Evolutionary conservation across 2,329 filamentous ascomycete species (phyloP).

Genomic region (Pochonia chlamydosporia): DNA sequence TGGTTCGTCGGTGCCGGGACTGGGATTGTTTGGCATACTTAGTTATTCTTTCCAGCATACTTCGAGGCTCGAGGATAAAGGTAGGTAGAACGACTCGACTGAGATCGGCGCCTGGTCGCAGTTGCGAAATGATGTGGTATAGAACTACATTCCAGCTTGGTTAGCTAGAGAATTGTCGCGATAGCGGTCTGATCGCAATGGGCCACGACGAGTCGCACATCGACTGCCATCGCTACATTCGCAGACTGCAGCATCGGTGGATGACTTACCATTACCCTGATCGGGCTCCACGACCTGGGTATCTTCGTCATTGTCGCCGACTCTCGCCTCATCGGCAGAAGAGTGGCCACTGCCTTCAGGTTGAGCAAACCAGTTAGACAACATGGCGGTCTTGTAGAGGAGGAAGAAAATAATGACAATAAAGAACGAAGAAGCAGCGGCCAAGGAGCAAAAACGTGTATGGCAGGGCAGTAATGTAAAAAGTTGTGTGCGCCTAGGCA

Average conservation of each 20-base stretch:
- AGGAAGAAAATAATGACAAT: constrained; percentile 8
- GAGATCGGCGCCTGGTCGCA: constrained; percentile 90
- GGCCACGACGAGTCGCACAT: no score
- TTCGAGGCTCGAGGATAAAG: constrained; percentile 95
- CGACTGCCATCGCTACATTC: neutral
- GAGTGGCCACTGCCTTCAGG: constrained; percentile 43
- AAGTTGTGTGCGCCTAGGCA: neutral
- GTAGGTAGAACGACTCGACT: constrained; percentile 92
- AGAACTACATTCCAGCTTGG: constrained; percentile 56
- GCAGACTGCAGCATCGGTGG: neutral
- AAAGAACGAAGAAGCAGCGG: constrained; percentile 9
- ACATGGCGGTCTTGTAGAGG: constrained; percentile 23
- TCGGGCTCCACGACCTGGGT: constrained; percentile 83
- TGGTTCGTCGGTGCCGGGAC: neutral
- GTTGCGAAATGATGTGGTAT: constrained; percentile 92
- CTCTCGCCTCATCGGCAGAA: constrained; percentile 49
- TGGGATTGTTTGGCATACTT: constrained; percentile 57
- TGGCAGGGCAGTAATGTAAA: neutral
- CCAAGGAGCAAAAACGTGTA: neutral
- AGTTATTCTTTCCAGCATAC: constrained; percentile 97
- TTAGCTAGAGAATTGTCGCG: constrained; percentile 5
- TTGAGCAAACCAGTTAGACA: constrained; percentile 36
- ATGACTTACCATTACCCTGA: constrained; percentile 77
- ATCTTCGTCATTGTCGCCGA: constrained; percentile 52
- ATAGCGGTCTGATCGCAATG: no score